These are phyloP conservation scores for Coemansia guatemalensis DNA, from an alignment of 192 early-diverging fungal species.

Conservation along the genomic window DNA sequence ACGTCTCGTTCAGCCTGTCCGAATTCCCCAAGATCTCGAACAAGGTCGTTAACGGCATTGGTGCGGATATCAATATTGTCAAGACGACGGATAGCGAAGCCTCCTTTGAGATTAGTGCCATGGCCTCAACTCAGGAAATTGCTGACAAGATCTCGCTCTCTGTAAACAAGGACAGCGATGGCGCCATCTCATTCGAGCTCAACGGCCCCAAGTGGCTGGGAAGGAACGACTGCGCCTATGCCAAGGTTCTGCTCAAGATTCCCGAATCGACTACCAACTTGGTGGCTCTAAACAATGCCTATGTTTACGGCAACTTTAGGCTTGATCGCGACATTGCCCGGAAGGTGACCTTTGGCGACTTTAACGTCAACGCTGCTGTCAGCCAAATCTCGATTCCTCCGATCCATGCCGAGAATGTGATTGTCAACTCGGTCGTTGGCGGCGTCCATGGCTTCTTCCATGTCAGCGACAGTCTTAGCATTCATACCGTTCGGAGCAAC, in stretches of 20 bases:
- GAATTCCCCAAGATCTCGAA: constrained; percentile 39
- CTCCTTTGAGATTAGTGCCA: constrained; percentile 28
- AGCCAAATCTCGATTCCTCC: constrained; percentile 37
- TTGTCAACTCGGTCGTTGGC: constrained; percentile 40
- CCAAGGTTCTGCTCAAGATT: constrained; percentile 34
- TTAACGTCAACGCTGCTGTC: constrained; percentile 35
- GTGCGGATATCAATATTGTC: constrained; percentile 36
- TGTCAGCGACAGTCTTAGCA: constrained; percentile 17
- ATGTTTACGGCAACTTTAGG: constrained; percentile 42
- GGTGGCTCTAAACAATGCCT: constrained; percentile 28
- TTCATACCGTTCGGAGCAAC: constrained; percentile 40
- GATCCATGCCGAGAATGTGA: constrained; percentile 25
- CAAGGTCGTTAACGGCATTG: constrained; percentile 36
- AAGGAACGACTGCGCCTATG: constrained; percentile 41
- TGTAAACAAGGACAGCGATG: constrained; percentile 27
- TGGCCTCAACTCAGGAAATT: constrained; percentile 40
- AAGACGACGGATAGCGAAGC: constrained; percentile 29
- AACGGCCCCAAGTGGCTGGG: constrained; percentile 47
- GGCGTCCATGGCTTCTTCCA: constrained; percentile 37
- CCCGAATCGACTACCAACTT: constrained; percentile 29
- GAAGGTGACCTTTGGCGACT: constrained; percentile 35
- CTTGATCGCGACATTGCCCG: constrained; percentile 38
- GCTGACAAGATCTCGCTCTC: constrained; percentile 39
- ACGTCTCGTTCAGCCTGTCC: constrained; percentile 25
- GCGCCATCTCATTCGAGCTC: constrained; percentile 33